phyloP scores from a whole-genome alignment of 441 rosid genomes.

The Monsonia emarginata region DNA sequence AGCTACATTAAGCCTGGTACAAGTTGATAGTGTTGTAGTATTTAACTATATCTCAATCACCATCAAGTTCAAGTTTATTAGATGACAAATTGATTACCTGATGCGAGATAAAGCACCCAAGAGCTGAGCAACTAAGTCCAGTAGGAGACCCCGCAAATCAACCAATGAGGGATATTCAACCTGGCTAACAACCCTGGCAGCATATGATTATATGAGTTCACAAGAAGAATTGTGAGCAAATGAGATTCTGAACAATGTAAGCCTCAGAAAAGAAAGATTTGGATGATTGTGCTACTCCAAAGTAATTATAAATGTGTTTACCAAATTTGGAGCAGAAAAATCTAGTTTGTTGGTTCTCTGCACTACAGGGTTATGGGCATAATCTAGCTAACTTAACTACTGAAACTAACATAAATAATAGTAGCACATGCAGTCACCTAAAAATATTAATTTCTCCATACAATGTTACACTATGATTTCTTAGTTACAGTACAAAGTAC shows the following conservation, averaged over 20 bases:
- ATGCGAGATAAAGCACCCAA: constrained; percentile 95
- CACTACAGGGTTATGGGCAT: not conserved
- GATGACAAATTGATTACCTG: constrained; percentile 41
- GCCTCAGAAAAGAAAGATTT: not conserved
- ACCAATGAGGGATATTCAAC: constrained; percentile 95
- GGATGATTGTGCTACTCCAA: not conserved
- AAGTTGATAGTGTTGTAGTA: not conserved
- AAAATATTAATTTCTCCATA: not conserved
- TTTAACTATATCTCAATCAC: constrained; percentile 3
- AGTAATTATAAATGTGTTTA: not conserved
- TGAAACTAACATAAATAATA: constrained; percentile 1
- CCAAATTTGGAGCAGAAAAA: not conserved
- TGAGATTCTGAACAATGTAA: not conserved
- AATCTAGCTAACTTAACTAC: not conserved
- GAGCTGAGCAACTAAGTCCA: constrained; percentile 95
- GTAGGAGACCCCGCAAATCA: constrained; percentile 92
- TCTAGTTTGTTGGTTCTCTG: not conserved
- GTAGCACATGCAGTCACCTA: not conserved
- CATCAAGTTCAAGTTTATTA: constrained; percentile 12
- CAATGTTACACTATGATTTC: not conserved
- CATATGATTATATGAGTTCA: constrained; percentile 16
- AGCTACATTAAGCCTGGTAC: not conserved
- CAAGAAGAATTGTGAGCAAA: not conserved
- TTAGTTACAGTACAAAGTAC: too few species aligned
- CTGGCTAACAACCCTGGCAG: constrained; percentile 92